Percentiles rank a stretch among this genome's conserved stretches.
These are phyloP conservation scores for Vanrija pseudolonga DNA, from an alignment of 1,284 basidiomycete genomes.

Conservation along the genomic window DNA sequence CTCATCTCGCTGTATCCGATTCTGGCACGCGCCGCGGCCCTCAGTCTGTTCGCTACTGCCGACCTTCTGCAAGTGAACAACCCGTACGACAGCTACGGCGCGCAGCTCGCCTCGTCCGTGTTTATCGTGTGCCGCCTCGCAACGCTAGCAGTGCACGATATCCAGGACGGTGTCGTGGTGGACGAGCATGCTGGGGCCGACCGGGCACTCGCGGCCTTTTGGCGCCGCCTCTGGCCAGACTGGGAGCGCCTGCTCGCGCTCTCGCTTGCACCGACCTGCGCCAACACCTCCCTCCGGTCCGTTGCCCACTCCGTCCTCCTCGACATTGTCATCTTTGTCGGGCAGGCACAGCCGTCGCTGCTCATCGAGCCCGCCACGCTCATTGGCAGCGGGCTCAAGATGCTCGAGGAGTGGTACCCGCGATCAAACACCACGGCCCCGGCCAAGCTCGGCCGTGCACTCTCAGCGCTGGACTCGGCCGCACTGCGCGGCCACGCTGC, in stretches of 20 bases:
- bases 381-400: slow-evolving; percentile 18
- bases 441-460: slow-evolving; percentile 9
- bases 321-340: slow-evolving; percentile 36
- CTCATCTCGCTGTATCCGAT: slow-evolving; percentile 35
- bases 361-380: slow-evolving; percentile 20
- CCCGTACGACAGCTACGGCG: slow-evolving; percentile 22
- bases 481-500: slow-evolving; percentile 2
- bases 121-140: slow-evolving; percentile 29
- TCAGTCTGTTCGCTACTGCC: slow-evolving; percentile 28
- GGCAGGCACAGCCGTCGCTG: slow-evolving; percentile 16
- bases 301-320: slow-evolving; percentile 32
- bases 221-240: slow-evolving; percentile 41
- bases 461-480: slow-evolving; percentile 6
- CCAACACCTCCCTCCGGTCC: slow-evolving; percentile 31
- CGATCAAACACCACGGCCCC: neutral
- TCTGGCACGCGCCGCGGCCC: slow-evolving; percentile 25
- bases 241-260: slow-evolving; percentile 32
- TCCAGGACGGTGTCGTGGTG: neutral
- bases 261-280: slow-evolving; percentile 22
- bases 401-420: slow-evolving; percentile 17
- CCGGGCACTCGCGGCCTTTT: slow-evolving; percentile 25
- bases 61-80: slow-evolving; percentile 33
- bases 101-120: slow-evolving; percentile 27
- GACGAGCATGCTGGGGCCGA: slow-evolving; percentile 1
- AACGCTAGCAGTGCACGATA: slow-evolving; percentile 19